phyloP scores from a whole-genome alignment of 495 filamentous ascomycete species.

The Amphirosellinia nigrospora region DNA sequence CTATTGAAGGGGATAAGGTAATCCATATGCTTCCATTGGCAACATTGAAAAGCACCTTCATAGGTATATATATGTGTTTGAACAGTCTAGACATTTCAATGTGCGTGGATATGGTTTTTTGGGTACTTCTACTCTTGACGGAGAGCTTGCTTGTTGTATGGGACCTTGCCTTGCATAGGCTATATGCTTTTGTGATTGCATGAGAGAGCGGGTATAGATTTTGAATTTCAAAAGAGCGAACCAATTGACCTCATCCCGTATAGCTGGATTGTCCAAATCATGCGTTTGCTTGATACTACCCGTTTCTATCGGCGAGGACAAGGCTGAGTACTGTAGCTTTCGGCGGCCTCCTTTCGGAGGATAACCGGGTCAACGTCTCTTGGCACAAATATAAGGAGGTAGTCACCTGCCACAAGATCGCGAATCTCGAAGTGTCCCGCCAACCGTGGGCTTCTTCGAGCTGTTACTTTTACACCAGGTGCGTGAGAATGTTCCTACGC shows the following conservation, averaged over 20 bases:
- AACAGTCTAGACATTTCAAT: not conserved
- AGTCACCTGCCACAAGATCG: conserved; percentile 1
- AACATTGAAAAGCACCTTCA: not conserved
- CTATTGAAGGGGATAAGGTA: too few species aligned
- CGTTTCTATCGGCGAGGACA: not conserved
- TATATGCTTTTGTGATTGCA: not conserved
- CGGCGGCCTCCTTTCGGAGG: not conserved
- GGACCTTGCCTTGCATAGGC: too few species aligned
- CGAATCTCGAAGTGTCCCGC: not conserved
- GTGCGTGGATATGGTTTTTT: not conserved
- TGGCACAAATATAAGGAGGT: not conserved
- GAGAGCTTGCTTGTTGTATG: not conserved
- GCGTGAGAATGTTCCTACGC: not conserved
- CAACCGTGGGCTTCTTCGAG: not conserved
- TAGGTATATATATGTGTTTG: not conserved
- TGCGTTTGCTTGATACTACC: not conserved
- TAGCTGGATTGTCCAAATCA: not conserved
- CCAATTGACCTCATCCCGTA: not conserved
- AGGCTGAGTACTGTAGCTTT: conserved; percentile 10
- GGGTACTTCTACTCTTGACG: not conserved
- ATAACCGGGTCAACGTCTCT: not conserved
- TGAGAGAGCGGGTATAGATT: not conserved
- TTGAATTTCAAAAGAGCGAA: not conserved
- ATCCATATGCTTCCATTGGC: too few species aligned
- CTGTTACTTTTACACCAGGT: not conserved